Evolutionary conservation across 1,284 basidiomycete genomes (phyloP), one percentile per base, ranked within the genome.

Genomic region (Coniferiporia weirii): DNA sequence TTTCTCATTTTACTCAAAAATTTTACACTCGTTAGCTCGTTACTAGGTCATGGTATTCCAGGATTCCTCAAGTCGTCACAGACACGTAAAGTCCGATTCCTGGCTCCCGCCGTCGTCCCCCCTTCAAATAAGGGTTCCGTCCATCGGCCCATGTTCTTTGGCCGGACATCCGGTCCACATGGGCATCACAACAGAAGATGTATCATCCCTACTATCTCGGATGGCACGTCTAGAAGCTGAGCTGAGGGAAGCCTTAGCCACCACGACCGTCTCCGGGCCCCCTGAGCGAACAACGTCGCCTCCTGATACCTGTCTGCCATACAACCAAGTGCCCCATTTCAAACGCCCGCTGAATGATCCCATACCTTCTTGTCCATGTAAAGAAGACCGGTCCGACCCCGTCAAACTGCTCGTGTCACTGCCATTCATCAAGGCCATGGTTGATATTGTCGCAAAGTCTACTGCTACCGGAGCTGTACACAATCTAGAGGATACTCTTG

Each of bases 381-480:
- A 22, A 40, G n/a, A 22, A 43, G 20, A 15, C 22, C 17, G 47
- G 35, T 12, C 34, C 44, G 17, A 43, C 2, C 52, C 49, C n/a
- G 34, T 45, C 48, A 19, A 22, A 27, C 22, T 6, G 15, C 35
- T 54, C 13, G 8, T 50, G 20, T 61, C 55, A 8, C 19, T 61
- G 35, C 59, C 59, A n/a, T 47, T 57, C 19, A 61, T 61, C 44
- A 35, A 52, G 34, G 38, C 36, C 19, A 40, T 61, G 7, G 19
- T 57, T 10, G 50, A 57, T 40, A 48, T 47, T n/a, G 43, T 50
- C n/a, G 47, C 38, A 35, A 36, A 22, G 10, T 9, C 13, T n/a
- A 40, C 38, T 8, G 22, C 19, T 19, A 13, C 38, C 1, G 38
- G 35, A 19, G 19, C 27, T 19, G 45, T 53, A 5, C 45, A 40